These are phyloP conservation scores for Tolypocladium sp. DNA, from an alignment of 2,329 filamentous ascomycete genomes.

Conservation along the genomic window DNA sequence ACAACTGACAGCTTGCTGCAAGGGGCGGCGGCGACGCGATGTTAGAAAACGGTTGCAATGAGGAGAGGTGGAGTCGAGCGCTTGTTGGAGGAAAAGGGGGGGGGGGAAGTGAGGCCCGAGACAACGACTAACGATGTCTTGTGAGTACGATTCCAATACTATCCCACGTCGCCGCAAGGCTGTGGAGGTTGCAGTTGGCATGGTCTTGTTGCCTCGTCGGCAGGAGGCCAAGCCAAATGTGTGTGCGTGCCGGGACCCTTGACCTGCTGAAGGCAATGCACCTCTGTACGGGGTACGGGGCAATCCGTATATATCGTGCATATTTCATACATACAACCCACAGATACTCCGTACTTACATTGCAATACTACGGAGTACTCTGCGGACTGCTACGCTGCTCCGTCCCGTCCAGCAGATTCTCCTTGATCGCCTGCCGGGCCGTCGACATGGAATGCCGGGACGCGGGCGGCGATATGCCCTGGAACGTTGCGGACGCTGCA, in stretches of 20 bases:
- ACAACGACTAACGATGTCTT: not conserved
- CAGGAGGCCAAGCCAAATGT: not conserved
- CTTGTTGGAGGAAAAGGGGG: not conserved
- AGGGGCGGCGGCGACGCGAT: not conserved
- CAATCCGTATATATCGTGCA: not conserved
- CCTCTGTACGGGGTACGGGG: not conserved
- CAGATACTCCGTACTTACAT: not conserved
- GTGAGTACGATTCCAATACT: not conserved
- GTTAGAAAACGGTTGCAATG: not conserved
- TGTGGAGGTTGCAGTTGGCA: not conserved
- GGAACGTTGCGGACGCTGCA: not conserved
- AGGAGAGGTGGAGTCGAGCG: not conserved
- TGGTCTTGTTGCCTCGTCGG: not conserved
- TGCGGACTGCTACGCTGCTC: not conserved
- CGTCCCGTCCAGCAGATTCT: not conserved
- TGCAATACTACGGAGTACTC: not conserved
- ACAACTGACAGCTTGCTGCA: not conserved
- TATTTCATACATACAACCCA: not conserved
- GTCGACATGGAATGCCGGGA: not conserved
- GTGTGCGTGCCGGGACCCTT: conserved; percentile 5
- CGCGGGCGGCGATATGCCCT: not conserved
- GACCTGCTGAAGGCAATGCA: conserved; percentile 9
- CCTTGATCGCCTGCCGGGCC: not conserved
- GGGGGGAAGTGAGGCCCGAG: not conserved
- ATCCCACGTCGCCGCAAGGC: not conserved